These are phyloP conservation scores for Euphorbia neoarborescens DNA, from an alignment of 441 rosid genomes.

Conservation along the genomic window DNA sequence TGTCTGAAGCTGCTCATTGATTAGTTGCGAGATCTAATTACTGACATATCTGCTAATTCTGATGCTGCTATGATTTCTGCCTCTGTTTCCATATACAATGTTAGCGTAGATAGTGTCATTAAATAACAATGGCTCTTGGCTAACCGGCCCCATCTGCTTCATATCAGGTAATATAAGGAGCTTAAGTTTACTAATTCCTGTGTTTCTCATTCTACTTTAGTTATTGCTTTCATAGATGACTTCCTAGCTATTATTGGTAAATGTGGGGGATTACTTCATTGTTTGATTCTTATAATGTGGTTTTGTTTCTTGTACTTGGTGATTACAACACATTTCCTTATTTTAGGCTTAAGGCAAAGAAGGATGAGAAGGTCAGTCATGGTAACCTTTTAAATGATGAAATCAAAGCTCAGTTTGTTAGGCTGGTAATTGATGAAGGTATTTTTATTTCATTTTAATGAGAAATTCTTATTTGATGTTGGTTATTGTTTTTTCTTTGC, in stretches of 20 bases:
- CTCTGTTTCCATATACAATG: too few species aligned
- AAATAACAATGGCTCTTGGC: too few species aligned
- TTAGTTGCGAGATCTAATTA: constrained; percentile 61
- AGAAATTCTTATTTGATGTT: neutral
- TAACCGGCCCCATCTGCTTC: constrained; percentile 61
- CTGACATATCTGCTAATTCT: constrained; percentile 73
- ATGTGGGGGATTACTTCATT: neutral
- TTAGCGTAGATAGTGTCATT: too few species aligned
- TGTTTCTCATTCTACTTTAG: neutral
- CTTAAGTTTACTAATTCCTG: neutral
- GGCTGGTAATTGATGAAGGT: constrained; percentile 60
- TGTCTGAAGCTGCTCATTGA: constrained; percentile 66
- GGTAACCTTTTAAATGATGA: constrained; percentile 38
- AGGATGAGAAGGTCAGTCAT: constrained; percentile 27
- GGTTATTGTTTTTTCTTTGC: neutral
- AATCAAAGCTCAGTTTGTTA: constrained; percentile 33
- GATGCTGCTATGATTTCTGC: too few species aligned
- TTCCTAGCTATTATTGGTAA: neutral
- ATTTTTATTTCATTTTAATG: neutral
- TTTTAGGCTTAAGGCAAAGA: constrained; percentile 32
- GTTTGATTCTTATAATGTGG: neutral
- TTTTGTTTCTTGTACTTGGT: neutral
- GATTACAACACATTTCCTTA: constrained; percentile 15
- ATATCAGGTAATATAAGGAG: constrained; percentile 30
- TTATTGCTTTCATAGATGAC: neutral